Conservation (phyloP, 768 basidiomycete genomes). For the Agrocybe praecox region DNA sequence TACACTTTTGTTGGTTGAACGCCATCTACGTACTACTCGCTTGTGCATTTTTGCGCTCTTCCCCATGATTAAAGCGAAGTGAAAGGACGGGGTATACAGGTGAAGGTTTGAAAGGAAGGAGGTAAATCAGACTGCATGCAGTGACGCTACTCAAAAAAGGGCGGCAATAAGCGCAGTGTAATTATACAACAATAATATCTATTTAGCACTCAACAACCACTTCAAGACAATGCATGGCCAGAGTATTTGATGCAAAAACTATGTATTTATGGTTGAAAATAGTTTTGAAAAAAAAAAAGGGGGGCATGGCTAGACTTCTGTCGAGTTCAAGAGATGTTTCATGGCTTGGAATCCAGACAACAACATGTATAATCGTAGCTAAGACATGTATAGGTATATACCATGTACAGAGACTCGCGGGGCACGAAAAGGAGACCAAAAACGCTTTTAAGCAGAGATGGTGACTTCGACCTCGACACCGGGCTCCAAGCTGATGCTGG, state of each 20-base stretch:
- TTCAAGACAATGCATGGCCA: too few relatives aligned
- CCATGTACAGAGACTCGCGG: neutral
- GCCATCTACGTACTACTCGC: constrained; percentile 43
- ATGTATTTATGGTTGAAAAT: too few relatives aligned
- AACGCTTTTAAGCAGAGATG: constrained; percentile 67
- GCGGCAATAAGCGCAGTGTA: too few relatives aligned
- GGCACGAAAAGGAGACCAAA: neutral
- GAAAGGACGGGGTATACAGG: neutral
- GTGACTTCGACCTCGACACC: constrained; percentile 99
- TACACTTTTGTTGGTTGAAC: neutral
- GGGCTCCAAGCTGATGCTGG: constrained; percentile 97
- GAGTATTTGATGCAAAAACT: too few relatives aligned
- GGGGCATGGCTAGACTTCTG: too few relatives aligned
- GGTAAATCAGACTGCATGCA: too few relatives aligned
- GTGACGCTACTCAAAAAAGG: too few relatives aligned
- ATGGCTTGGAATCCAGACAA: neutral
- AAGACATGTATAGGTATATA: neutral
- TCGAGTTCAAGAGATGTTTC: too few relatives aligned
- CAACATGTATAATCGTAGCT: neutral
- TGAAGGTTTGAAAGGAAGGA: neutral
- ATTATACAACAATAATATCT: too few relatives aligned
- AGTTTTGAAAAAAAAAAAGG: too few relatives aligned
- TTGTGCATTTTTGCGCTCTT: constrained; percentile 71
- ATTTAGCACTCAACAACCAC: too few relatives aligned
- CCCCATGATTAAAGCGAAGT: constrained; percentile 44